A percentile compares a stretch with the other conserved stretches of the same genome.
phyloP scores from a whole-genome alignment of 1,284 basidiomycete genomes.

The Trichosporon coremiiforme region DNA sequence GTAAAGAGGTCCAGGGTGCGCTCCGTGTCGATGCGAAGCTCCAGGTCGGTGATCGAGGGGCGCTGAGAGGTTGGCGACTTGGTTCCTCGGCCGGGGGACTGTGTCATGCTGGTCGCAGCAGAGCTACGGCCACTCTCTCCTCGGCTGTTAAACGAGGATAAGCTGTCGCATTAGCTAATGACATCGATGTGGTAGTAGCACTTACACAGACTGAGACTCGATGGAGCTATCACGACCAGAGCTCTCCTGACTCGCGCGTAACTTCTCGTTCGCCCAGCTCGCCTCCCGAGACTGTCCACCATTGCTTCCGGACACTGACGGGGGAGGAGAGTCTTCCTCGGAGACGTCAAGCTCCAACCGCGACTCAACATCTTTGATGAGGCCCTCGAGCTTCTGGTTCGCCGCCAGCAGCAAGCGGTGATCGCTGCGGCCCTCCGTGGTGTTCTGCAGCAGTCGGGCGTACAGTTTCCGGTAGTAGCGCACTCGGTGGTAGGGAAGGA shows the following conservation, averaged over 20 bases:
- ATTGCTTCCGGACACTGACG: conserved; percentile 9
- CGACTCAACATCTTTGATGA: conserved; percentile 70
- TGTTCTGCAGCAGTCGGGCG: conserved; percentile 79
- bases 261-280: conserved; percentile 45
- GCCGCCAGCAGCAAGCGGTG: conserved; percentile 78
- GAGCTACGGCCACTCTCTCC: conserved; percentile 47
- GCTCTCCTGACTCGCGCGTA: conserved; percentile 44
- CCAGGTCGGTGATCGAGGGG: conserved; percentile 70
- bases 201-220: conserved; percentile 50
- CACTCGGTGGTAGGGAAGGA: conserved; percentile 78
- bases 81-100: conserved; percentile 43
- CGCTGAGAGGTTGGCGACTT: conserved; percentile 27
- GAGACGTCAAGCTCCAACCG: conserved; percentile 58
- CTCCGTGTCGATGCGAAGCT: conserved; percentile 75
- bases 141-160: conserved; percentile 52
- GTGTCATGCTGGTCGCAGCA: conserved; percentile 43
- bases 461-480: conserved; percentile 95
- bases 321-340: conserved; percentile 38
- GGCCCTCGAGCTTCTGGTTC: conserved; percentile 74
- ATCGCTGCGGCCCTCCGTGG: conserved; percentile 83
- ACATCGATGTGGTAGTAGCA: background rate
- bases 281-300: conserved; percentile 34
- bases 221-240: conserved; percentile 46
- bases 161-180: conserved; percentile 32
- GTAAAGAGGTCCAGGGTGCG: conserved; percentile 91